Evolutionary conservation across 768 basidiomycete species (phyloP), one percentile per base, ranked within the genome.

Genomic region (Cystofilobasidium bisporidii): DNA sequence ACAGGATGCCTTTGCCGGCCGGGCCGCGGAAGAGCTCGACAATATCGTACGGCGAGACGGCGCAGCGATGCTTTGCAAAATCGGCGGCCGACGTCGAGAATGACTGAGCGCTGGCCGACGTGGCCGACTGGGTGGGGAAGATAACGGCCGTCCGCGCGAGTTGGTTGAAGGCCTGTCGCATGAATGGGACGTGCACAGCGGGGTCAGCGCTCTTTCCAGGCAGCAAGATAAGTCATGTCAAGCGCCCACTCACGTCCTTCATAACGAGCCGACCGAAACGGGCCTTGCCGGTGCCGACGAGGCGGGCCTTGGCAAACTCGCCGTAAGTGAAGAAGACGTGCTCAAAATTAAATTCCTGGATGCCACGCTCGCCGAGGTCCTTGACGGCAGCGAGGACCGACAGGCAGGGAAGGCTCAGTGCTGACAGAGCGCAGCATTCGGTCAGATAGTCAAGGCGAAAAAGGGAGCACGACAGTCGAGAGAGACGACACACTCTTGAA

Each of bases 271-370:
- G 61, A 14, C 75, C 70, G 73, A 76, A 76, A 26, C 75, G 63
- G 0, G 71, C 63, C 41, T 74, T 74, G n/a, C 76, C 76, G 50
- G 73, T 75, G 1, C 76, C 77, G 1, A 77, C 74, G 36, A 78
- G 68, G 38, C 74, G 73, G 18, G 75, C 75, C 30, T 85, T 83
- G 26, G 84, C 83, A 75, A 92, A 91, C 38, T 81, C 80, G 24
- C 73, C 62, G 71, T 81, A 81, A 60, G 76, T 74, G 61, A 89
- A 88, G 70, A 87, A 82, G 11, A 94, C 82, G 86, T 93, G 91
- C 72, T 93, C 90, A 74, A 98, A 94, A 36, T 89, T 97, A 77
- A 96, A 85, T 18, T 79, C 78, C 24, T 87, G 81, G 68, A 91
- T 86, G 0, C 92, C 92, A 9, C 84, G 83, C 14, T 85, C 86